Evolutionary conservation across 768 basidiomycete genomes (phyloP), one percentile per base, ranked within the genome.

Genomic region (Agrocybe praecox): DNA sequence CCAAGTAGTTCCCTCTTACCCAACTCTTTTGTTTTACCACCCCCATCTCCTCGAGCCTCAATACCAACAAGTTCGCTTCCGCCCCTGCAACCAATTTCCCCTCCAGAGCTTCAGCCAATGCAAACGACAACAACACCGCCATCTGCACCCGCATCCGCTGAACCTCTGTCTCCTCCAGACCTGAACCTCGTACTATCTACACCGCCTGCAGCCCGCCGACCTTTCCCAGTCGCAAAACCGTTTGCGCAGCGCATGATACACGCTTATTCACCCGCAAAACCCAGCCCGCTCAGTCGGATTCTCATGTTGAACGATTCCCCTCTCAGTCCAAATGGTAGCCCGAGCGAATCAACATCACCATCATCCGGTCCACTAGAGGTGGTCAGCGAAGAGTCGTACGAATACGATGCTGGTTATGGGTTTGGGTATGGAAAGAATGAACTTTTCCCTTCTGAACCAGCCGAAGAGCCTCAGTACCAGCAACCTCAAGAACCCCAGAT

Each of bases 241-340:
- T 74, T 87, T 48, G 86, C 83, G 1, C 72, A 77, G 52, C 84
- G 80, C 53, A 89, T 90, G 86, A 77, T 82, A 4, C 91, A 94
- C 60, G 89, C 90, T 0, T 94, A 93, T 60, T 92, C 92, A 0
- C 91, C 91, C 24, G 86, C 77, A 2, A 87, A 85, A 67, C 91
- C 92, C 0, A 92, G 89, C 59, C 91, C 91, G 2, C 77, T 94
- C 29, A 91, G 89, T 57, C 82, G 90, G 11, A 91, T 93, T 52
- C 77, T 92, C 21, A 83, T 87, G 85, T 76, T 92, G 43, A 80
- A 77, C 3, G 75, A 87, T 58, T 89, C 88, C 0, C 86, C 86
- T 5, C 70, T 77, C 36, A 78, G 72, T 49, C 71, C 76, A 14
- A 42, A 84, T 5, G 72, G 74, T 33, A 76, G 70, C 24, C 40